Evolutionary conservation across 129 eudicot species (phyloP).

Genomic region (Lactuca saligna): DNA sequence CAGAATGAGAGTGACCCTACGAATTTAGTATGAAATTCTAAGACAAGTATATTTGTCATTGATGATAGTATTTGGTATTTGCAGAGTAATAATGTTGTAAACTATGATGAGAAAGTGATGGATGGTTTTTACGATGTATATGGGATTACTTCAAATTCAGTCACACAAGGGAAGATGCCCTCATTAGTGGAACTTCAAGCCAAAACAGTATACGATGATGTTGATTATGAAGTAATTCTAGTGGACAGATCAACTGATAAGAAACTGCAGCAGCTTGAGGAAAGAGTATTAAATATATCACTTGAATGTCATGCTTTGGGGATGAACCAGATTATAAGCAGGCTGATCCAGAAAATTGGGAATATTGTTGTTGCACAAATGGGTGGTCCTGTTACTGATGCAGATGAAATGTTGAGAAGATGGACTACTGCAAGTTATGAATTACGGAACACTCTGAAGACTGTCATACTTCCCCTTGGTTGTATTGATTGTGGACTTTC

Average conservation of each 20-base stretch:
- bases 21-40: slow-evolving; percentile 1
- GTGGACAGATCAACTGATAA: slow-evolving; percentile 62
- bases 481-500: slow-evolving; percentile 92
- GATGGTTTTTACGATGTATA: slow-evolving; percentile 90
- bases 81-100: slow-evolving; percentile 83
- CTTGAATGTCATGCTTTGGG: slow-evolving; percentile 49
- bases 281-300: slow-evolving; percentile 48
- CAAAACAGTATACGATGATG: slow-evolving; percentile 47
- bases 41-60: slow-evolving; percentile 16
- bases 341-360: slow-evolving; percentile 65
- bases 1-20: neutral
- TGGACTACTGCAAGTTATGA: slow-evolving; percentile 66
- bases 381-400: slow-evolving; percentile 92
- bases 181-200: slow-evolving; percentile 68
- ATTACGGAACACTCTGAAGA: slow-evolving; percentile 48
- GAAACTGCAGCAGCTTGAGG: slow-evolving; percentile 66
- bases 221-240: slow-evolving; percentile 72
- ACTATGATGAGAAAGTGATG: slow-evolving; percentile 76
- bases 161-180: slow-evolving; percentile 74
- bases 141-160: slow-evolving; percentile 51
- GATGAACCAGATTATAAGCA: slow-evolving; percentile 38
- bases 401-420: slow-evolving; percentile 70
- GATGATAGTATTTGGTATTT: slow-evolving; percentile 29
- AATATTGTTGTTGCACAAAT: slow-evolving; percentile 69
- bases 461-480: slow-evolving; percentile 79